Evolutionary conservation across 768 basidiomycete species (phyloP), one percentile per base, ranked within the genome.

Genomic region (Lactarius sp.): DNA sequence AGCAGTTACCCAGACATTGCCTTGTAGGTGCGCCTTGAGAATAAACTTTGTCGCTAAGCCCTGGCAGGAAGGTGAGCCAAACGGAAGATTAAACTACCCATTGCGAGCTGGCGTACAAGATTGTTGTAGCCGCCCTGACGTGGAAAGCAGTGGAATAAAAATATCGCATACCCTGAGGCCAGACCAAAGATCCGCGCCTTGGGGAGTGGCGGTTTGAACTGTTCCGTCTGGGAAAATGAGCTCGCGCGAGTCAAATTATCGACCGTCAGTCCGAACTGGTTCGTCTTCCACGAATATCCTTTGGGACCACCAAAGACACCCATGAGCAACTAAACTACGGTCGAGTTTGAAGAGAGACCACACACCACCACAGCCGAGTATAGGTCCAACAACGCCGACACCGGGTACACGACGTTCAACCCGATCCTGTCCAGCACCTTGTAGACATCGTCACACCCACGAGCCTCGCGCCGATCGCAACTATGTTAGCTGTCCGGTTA

Each of bases 391-490:
- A 27, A 70, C 70, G 10, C 71, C 68, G 39, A 72, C 60, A 34
- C 68, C 68, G 5, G 61, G 46, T 10, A 69, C 66, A 3, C 56
- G 13, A 72, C 65, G 49, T 64, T 70, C 10, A 70, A 61, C 27
- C 70, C 68, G n/a, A 56, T 60, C 14, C 64, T 58, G 6, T 66
- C 56, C 10, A 72, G 62, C 1, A 50, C 56, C n/a, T 44, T 42
- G 18, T 73, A 73, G 7, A 73, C 69, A 18, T 73, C 64, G 37
- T 73, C 72, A 70, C 72, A 73, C 10, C 27, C 27, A 67, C 47
- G 54, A 68, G 64, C 7, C 72, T 70, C 4, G 72, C 51, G n/a
- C 69, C 69, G 27, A 73, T 39, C 31, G 56, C 60, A 12, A 63
- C 65, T 13, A 67, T 69, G 5, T 37, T 56, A 10, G 52, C 37